phyloP scores from a whole-genome alignment of 1,284 basidiomycete genomes.

The Boletus hoseneyae region DNA sequence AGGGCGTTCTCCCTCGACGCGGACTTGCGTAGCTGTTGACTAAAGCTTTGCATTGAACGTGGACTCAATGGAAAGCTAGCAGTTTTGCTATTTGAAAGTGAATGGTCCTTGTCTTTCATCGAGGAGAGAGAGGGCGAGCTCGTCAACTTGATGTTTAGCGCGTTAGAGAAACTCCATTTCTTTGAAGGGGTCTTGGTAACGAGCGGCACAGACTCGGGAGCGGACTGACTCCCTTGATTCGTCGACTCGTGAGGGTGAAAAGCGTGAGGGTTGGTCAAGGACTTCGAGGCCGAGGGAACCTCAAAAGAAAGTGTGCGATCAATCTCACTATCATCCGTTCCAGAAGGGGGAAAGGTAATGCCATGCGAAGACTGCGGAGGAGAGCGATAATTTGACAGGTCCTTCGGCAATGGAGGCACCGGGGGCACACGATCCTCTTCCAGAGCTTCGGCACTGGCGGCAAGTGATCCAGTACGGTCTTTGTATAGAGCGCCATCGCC shows the following conservation, averaged over 20 bases:
- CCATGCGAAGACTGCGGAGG: slow-evolving; percentile 54
- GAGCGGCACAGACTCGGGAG: slow-evolving; percentile 38
- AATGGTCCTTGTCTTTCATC: slow-evolving; percentile 39
- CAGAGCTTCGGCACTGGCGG: slow-evolving; percentile 47
- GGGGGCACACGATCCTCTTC: slow-evolving; percentile 80
- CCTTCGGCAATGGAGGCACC: slow-evolving; percentile 94
- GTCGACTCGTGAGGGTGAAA: slow-evolving; percentile 16
- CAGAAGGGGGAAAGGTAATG: slow-evolving; percentile 46
- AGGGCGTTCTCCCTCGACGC: slow-evolving; percentile 60
- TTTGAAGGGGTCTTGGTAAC: slow-evolving; percentile 75
- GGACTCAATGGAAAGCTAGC: slow-evolving; percentile 58
- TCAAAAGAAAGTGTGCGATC: slow-evolving; percentile 53
- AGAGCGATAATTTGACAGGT: slow-evolving; percentile 75
- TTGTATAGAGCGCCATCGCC: slow-evolving; percentile 56
- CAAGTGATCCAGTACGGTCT: slow-evolving; percentile 62
- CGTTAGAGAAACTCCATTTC: slow-evolving; percentile 95
- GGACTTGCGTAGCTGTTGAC: slow-evolving; percentile 61
- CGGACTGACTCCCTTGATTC: slow-evolving; percentile 35
- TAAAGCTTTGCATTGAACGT: slow-evolving; percentile 55
- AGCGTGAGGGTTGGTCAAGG: slow-evolving; percentile 26
- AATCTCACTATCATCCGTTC: slow-evolving; percentile 34
- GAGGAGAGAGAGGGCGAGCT: slow-evolving; percentile 63
- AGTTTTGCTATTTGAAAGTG: slow-evolving; percentile 37
- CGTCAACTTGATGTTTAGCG: slow-evolving; percentile 78
- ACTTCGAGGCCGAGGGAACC: slow-evolving; percentile 42